Base-by-base conservation (phyloP, 2,329 filamentous ascomycete genomes). In the Colletotrichum liriopes region DNA sequence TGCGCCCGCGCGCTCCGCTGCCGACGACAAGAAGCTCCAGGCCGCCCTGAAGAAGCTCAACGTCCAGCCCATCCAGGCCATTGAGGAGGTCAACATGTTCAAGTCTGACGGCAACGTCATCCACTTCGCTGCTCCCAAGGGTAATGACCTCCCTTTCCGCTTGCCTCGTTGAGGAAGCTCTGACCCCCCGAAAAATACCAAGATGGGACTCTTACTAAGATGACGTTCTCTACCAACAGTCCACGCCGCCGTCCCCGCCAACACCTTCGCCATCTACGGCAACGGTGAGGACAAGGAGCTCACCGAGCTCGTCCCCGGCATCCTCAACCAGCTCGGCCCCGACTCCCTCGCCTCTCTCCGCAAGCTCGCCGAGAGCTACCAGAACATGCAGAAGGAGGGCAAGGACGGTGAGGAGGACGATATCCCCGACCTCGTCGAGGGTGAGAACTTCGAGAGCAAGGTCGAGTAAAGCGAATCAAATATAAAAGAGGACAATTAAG, bases 41-140 rank as follows among this genome's bases (percentile, higher is more conserved):
- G 91, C 93, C 75, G 89, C 94, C 75, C 91, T 99, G 78, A 99
- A 99, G 94, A 99, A 99, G 93, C 92, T 99, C 85, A 98, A 98
- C 87, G 96, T 97, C 73, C 96, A 99, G 91, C 96, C 96, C 81
- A 98, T 99, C 87, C 95, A 97, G 89, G 94, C 94, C 77, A 99
- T 99, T 81, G 96, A 99, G 92, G 96, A 99, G 90, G 96, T 99
- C 85, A 99, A 99, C 93, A 99, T 99, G 96, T 99, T 99, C 93
- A 99, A 99, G 93, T 93, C 94, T 84, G 96, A 99, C 84, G 96
- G 96, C 86, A 99, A 99, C 86, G 96, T 99, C 85, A 98, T 99
- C 82, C 96, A 99, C 91, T 99, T 99, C 85, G 93, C 94, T 80
- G 94, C 94, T 82, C 96, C 96, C 79, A 98, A 98, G 90, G 96